A percentile compares a stretch with the other conserved stretches of the same genome.
These are phyloP conservation scores for Alternaria atra DNA, from an alignment of 2,329 filamentous ascomycete genomes.

Conservation along the genomic window DNA sequence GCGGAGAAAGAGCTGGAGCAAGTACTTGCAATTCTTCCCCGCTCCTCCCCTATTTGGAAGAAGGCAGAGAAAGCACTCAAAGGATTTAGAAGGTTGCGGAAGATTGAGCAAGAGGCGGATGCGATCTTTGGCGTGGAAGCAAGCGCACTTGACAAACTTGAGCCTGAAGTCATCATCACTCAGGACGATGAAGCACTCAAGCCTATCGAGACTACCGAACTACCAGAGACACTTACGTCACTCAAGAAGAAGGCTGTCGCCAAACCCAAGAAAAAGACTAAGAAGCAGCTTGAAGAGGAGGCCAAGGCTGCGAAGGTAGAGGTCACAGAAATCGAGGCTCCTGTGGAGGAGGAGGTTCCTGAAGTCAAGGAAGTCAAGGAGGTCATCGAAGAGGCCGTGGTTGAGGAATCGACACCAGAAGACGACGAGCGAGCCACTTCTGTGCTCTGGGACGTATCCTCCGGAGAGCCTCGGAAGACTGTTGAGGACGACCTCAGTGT, in stretches of 20 bases:
- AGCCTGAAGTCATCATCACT: constrained; percentile 45
- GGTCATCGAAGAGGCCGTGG: constrained; percentile 38
- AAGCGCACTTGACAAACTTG: constrained; percentile 55
- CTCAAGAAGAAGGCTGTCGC: constrained; percentile 51
- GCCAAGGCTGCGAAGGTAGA: constrained; percentile 49
- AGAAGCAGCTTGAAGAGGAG: constrained; percentile 75
- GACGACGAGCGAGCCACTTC: constrained; percentile 59
- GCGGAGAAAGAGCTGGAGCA: constrained; percentile 69
- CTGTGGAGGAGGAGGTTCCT: constrained; percentile 47
- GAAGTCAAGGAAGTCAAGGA: constrained; percentile 55
- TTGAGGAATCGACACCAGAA: constrained; percentile 42
- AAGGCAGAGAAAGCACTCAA: constrained; percentile 69
- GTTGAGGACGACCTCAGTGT: constrained; percentile 72
- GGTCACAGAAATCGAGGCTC: constrained; percentile 51
- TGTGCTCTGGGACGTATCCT: constrained; percentile 69
- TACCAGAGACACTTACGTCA: constrained; percentile 36
- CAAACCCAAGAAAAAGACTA: constrained; percentile 77
- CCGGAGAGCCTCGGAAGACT: constrained; percentile 67
- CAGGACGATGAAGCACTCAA: constrained; percentile 56
- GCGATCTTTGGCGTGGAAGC: constrained; percentile 66
- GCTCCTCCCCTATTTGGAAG: constrained; percentile 75
- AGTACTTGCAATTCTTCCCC: constrained; percentile 62
- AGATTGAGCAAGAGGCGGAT: constrained; percentile 85
- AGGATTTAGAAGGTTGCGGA: constrained; percentile 69
- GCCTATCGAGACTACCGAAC: constrained; percentile 50